Percentiles rank a stretch among this genome's conserved stretches.
Evolutionary conservation across 129 eudicot genomes (phyloP).

Genomic region (Cynara cardunculus): DNA sequence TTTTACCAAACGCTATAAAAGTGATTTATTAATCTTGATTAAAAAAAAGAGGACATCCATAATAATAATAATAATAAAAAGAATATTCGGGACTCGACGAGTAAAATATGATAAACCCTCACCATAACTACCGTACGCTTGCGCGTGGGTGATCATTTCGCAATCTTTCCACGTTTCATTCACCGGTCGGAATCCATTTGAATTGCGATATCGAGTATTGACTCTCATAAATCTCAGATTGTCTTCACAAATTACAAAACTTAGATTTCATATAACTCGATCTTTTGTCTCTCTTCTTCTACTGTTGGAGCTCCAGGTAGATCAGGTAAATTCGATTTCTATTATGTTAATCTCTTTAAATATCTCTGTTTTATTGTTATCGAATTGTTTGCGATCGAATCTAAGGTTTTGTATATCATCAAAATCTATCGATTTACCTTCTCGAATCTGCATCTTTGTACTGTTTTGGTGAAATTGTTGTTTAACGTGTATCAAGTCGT

Average conservation of each 20-base stretch:
- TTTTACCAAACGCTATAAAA: too few relatives aligned
- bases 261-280: background rate
- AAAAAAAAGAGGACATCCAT: background rate
- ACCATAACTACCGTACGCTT: constrained; percentile 15
- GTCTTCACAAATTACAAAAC: background rate
- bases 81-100: constrained; percentile 5
- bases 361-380: background rate
- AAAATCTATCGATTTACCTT: background rate
- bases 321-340: constrained; percentile 17
- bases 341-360: background rate
- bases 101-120: background rate
- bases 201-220: background rate
- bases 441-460: background rate
- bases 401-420: background rate
- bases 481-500: background rate
- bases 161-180: background rate
- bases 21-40: too few relatives aligned
- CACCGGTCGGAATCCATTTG: constrained; percentile 7
- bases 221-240: background rate
- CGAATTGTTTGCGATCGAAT: background rate
- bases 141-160: background rate
- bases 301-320: background rate
- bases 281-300: background rate
- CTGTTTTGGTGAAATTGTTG: background rate
- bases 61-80: background rate